A percentile compares a stretch with the other conserved stretches of the same genome.
Evolutionary conservation across 108 stramenopile species (phyloP).

Genomic region (Craspedostauros australis): DNA sequence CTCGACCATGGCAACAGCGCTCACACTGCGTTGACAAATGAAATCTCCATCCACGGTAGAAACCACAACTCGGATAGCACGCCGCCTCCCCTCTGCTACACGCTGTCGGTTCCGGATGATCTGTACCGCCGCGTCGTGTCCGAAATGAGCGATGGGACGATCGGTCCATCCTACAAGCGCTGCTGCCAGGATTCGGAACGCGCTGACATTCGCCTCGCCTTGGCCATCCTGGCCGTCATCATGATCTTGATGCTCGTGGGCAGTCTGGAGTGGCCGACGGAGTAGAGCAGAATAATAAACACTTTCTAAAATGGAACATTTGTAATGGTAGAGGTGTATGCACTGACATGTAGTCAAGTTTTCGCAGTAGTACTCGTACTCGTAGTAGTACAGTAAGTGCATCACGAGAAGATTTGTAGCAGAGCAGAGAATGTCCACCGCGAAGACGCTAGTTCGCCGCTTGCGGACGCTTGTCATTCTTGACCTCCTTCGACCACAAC

Average conservation of each 20-base stretch:
- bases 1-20: background rate
- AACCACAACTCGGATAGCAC: background rate
- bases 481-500: conserved; percentile 53
- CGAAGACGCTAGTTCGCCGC: too few species aligned
- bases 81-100: conserved; percentile 34
- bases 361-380: too few species aligned
- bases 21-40: too few species aligned
- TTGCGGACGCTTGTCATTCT: conserved; percentile 2
- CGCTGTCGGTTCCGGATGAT: conserved; percentile 50
- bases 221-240: conserved; percentile 28
- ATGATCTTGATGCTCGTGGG: conserved; percentile 25
- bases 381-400: too few species aligned
- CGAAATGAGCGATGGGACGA: conserved; percentile 35
- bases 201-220: conserved; percentile 43
- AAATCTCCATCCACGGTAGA: too few species aligned
- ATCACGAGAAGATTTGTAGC: too few species aligned
- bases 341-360: too few species aligned
- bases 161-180: conserved; percentile 28
- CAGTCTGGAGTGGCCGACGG: conserved; percentile 35
- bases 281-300: too few species aligned
- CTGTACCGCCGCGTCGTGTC: conserved; percentile 41
- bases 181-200: conserved; percentile 25
- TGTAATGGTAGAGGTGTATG: too few species aligned
- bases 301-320: too few species aligned
- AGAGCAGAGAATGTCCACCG: too few species aligned